These are phyloP conservation scores for Phaeotremella fagi DNA, from an alignment of 768 basidiomycete genomes.

Conservation along the genomic window DNA sequence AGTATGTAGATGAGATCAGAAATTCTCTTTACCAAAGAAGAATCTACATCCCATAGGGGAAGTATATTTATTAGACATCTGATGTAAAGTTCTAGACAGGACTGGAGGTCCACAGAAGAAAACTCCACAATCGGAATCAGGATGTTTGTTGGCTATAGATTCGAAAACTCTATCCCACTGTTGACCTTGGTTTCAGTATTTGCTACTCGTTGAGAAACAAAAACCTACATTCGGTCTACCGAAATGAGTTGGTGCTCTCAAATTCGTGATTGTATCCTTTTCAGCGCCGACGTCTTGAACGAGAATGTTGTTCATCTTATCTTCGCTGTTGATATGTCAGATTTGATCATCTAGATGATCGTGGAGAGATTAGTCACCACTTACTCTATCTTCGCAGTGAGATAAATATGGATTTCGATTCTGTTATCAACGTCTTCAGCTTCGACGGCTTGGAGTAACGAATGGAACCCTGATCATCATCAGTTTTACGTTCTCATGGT, in stretches of 20 bases:
- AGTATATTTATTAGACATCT: conserved; percentile 81
- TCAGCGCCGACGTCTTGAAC: conserved; percentile 90
- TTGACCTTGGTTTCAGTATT: conserved; percentile 11
- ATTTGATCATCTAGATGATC: not conserved
- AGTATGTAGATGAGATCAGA: too few species aligned
- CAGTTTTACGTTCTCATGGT: not conserved
- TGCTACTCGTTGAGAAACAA: too few species aligned
- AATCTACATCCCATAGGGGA: conserved; percentile 67
- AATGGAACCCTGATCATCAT: conserved; percentile 61
- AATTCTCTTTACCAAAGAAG: conserved; percentile 73
- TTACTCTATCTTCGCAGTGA: conserved; percentile 75
- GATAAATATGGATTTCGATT: conserved; percentile 85
- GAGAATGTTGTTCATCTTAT: conserved; percentile 89
- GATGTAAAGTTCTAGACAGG: conserved; percentile 66
- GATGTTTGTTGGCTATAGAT: conserved; percentile 73
- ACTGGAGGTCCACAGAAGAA: conserved; percentile 80
- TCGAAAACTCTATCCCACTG: conserved; percentile 47
- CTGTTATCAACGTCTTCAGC: conserved; percentile 78
- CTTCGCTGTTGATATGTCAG: conserved; percentile 52
- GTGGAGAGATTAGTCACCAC: not conserved
- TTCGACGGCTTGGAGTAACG: conserved; percentile 84
- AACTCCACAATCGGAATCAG: conserved; percentile 84
- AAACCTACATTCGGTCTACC: conserved; percentile 68
- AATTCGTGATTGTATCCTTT: conserved; percentile 80
- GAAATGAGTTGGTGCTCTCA: conserved; percentile 88